These are phyloP conservation scores for Phytophthora sojae DNA, from an alignment of 352 stramenopile genomes.

Conservation along the genomic window DNA sequence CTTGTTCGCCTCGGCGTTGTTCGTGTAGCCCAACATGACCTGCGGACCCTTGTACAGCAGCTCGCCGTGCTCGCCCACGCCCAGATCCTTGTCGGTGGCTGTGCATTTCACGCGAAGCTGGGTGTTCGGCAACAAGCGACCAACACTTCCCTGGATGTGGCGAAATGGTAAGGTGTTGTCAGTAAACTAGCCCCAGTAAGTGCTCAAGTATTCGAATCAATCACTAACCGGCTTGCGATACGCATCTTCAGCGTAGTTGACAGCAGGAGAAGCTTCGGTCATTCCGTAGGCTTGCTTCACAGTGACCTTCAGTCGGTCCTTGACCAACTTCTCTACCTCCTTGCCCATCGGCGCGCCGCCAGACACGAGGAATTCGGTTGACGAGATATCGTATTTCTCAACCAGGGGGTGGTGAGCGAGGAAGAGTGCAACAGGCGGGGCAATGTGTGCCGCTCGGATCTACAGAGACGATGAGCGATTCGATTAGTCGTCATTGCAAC, in stretches of 20 bases:
- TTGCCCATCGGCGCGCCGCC: conserved; percentile 89
- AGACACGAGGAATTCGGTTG: conserved; percentile 76
- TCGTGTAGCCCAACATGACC: conserved; percentile 94
- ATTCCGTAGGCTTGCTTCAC: conserved; percentile 72
- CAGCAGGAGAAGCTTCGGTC: conserved; percentile 57
- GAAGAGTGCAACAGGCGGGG: conserved; percentile 87
- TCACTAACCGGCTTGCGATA: conserved; percentile 37
- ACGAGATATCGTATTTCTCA: conserved; percentile 92
- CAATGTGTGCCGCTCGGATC: conserved; percentile 68
- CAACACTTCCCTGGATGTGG: conserved; percentile 46
- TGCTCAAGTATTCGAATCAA: not conserved
- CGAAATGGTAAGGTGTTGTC: not conserved
- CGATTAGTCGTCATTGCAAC: not conserved
- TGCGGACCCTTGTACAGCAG: conserved; percentile 90
- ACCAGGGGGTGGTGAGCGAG: conserved; percentile 92
- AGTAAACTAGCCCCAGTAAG: not conserved
- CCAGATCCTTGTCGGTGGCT: conserved; percentile 52
- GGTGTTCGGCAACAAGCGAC: conserved; percentile 68
- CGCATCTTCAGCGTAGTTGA: conserved; percentile 45
- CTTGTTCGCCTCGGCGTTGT: conserved; percentile 86
- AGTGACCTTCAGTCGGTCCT: conserved; percentile 64
- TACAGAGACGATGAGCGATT: conserved; percentile 9
- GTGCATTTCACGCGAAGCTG: conserved; percentile 66
- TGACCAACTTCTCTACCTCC: conserved; percentile 79
- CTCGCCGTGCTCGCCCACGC: conserved; percentile 68